Conservation (phyloP, 2,329 filamentous ascomycete genomes). For the Beauveria pseudobassiana region DNA sequence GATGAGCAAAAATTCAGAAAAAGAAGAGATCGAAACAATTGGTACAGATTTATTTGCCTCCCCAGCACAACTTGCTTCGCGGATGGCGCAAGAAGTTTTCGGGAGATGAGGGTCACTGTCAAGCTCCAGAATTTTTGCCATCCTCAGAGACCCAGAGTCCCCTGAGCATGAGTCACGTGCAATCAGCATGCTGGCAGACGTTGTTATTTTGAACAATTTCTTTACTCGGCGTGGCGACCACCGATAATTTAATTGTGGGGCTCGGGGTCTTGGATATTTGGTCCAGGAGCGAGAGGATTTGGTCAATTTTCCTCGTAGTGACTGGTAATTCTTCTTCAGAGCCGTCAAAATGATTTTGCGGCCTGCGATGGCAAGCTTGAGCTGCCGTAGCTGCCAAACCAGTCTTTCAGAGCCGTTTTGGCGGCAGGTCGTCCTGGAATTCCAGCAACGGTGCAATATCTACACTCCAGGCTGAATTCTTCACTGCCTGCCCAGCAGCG, state of each 20-base stretch:
- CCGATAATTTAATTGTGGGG: background rate
- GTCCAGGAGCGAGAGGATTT: background rate
- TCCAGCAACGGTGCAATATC: conserved; percentile 15
- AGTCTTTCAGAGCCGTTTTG: conserved; percentile 24
- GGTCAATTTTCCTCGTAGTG: background rate
- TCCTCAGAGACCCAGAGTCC: background rate
- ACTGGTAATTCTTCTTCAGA: background rate
- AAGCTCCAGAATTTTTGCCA: conserved; percentile 9
- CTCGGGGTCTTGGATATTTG: background rate
- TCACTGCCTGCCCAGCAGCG: conserved; percentile 14
- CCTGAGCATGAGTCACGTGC: conserved; percentile 8
- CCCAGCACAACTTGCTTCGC: conserved; percentile 3
- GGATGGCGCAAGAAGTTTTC: conserved; percentile 8
- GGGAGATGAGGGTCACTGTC: background rate
- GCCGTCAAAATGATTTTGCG: conserved; percentile 23
- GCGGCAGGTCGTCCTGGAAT: background rate
- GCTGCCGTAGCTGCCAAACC: conserved; percentile 25
- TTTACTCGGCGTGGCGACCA: background rate
- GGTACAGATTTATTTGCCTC: background rate
- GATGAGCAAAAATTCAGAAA: background rate
- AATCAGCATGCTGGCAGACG: no score
- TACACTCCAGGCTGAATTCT: conserved; percentile 8
- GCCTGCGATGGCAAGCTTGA: conserved; percentile 21
- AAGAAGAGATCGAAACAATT: background rate
- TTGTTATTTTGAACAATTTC: no score